Evolutionary conservation across 352 stramenopile species (phyloP), one percentile per base, ranked within the genome.

Genomic region (Globisporangium rhizosaccharum): DNA sequence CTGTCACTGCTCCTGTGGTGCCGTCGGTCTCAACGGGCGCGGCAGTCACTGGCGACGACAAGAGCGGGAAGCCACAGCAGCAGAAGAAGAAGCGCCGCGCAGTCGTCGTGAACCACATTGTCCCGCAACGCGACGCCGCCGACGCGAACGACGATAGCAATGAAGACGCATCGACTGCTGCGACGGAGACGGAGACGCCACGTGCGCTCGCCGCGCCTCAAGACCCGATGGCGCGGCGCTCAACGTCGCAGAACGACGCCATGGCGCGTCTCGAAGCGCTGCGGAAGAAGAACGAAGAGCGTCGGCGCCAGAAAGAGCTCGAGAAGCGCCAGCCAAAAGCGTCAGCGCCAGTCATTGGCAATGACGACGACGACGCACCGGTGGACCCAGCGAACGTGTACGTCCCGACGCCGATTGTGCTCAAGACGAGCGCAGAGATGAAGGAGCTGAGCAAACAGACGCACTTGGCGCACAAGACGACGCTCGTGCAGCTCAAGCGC

Each of bases 261-360:
- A 89, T 94, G 79, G 68, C 67, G 6, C 78, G 79, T 39, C 63
- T 94, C 23, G 75, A 81, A 41, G 81, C 73, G 18, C 57, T 94
- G n/a, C 78, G 79, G 3, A 73, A 74, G 51, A 92, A 94, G 55
- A 94, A 94, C 65, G 80, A 90, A 60, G 75, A 79, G 56, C 82
- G 79, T 41, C 82, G 85, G n/a, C 72, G 65, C 20, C 63, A 79
- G 36, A 73, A 72, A 5, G 71, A 74, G 39, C 57, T 74, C 3
- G 57, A 54, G 30, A 59, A 51, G 45, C 59, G 20, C 41, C 73
- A 44, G 9, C 61, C 26, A 41, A 42, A 18, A 1, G 20, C 55
- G 6, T 17, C 65, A 36, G 18, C 49, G 2, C 23, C 33, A 2
- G 59, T 57, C 10, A 53, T 33, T 6, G 28, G 3, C 6, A 6